phyloP scores from a whole-genome alignment of 1,284 basidiomycete species.

The Naganishia sp. region DNA sequence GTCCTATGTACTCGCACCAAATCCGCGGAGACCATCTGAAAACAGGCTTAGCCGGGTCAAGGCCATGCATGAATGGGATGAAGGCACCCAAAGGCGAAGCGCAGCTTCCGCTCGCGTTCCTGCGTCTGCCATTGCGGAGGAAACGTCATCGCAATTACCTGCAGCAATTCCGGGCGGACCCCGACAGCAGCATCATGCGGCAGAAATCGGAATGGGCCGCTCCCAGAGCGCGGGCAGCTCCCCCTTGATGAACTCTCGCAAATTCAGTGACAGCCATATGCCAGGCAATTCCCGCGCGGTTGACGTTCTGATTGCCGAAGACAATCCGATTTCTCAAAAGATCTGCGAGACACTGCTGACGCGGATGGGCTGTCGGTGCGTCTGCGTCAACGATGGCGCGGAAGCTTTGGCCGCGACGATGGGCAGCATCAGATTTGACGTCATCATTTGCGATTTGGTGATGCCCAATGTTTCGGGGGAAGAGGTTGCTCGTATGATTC shows the following conservation, averaged over 20 bases:
- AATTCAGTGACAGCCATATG: constrained; percentile 16
- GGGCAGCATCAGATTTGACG: constrained; percentile 78
- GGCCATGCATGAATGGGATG: constrained; percentile 26
- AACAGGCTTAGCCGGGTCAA: constrained; percentile 15
- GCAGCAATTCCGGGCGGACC: constrained; percentile 41
- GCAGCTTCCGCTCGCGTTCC: constrained; percentile 1
- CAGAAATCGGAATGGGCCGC: constrained; percentile 14
- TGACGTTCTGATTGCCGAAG: constrained; percentile 90
- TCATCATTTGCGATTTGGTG: constrained; percentile 57
- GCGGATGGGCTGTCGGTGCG: constrained; percentile 87
- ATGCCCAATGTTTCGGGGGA: constrained; percentile 53
- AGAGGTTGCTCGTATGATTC: constrained; percentile 54
- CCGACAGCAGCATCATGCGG: constrained; percentile 40
- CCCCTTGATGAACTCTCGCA: constrained; percentile 16
- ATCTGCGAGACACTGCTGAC: constrained; percentile 91
- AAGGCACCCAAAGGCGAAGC: background rate
- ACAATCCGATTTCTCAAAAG: constrained; percentile 95
- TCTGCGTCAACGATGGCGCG: constrained; percentile 91
- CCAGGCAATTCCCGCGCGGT: constrained; percentile 66
- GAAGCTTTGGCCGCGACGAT: constrained; percentile 95
- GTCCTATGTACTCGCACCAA: constrained; percentile 16
- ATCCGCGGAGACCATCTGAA: constrained; percentile 14
- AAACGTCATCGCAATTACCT: background rate
- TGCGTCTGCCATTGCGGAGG: constrained; percentile 6
- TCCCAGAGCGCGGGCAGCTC: constrained; percentile 3